Base-by-base conservation (phyloP, 257 asterid species). In the Penstemon barbatus region DNA sequence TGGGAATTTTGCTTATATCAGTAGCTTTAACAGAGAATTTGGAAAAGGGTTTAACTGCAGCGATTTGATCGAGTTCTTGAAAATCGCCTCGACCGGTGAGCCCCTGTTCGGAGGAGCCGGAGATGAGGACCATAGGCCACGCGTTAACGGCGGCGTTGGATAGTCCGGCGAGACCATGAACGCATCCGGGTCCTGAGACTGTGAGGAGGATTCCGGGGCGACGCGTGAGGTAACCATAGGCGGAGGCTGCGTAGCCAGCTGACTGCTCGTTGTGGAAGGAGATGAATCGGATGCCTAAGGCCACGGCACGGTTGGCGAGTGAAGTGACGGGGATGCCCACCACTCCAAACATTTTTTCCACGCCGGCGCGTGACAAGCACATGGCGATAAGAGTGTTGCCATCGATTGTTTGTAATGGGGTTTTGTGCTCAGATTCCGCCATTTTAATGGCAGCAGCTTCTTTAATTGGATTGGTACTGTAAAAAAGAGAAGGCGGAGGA, bases 231-330 rank as follows among this genome's bases (percentile, higher is more conserved):
- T 80, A 92, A 41, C 97, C 97, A 81, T 83, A 89, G n/a, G 96
- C 89, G n/a, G 97, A 89, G 68, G 98, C 98, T 13, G 98, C 98
- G 66, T 92, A 92, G 1, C 98, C 98, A 10, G 98, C 98, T 1
- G 97, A 92, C 65, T 92, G 97, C 79, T 92, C 98, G 84, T 92
- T 92, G 77, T 92, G 98, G 74, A 92, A 92, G 56, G 98, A 95
- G 71, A 92, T 80, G 79, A 92, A 92, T 46, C 98, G 87, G 74
- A 85, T 75, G n/a, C 97, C 97, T 13, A 76, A 80, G 10, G 92
- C 80, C 1, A 89, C 89, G 38, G 96, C 88, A 50, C 88, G 85
- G 72, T 75, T 87, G 44, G 98, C 98, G 25, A 92, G 85, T 1
- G 95, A 84, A 9, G 98, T 92, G 0, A 92, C 96, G 3, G 97